Conservation (phyloP, 371 early-diverging fungal species). For the Mortierella sp. region DNA sequence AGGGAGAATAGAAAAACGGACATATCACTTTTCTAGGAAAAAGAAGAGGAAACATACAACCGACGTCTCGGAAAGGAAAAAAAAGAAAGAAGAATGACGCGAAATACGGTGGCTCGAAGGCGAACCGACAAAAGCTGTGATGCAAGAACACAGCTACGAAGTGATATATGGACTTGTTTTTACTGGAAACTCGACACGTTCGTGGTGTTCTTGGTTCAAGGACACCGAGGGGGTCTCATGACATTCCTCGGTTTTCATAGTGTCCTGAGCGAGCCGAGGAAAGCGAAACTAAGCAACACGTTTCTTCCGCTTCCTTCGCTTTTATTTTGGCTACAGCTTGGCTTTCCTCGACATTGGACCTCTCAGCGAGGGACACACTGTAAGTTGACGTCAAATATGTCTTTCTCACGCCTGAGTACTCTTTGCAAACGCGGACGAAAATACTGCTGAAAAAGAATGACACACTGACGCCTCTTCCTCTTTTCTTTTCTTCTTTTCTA, state of each 20-base stretch:
- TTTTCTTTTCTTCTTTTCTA: constrained; percentile 30
- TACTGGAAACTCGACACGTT: neutral
- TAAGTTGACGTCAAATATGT: constrained; percentile 57
- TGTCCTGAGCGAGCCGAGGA: neutral
- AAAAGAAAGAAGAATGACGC: neutral
- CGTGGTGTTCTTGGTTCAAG: neutral
- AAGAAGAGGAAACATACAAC: neutral
- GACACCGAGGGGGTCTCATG: neutral
- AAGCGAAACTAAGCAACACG: neutral
- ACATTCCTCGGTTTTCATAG: neutral
- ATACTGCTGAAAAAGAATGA: neutral
- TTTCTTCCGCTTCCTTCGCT: no score
- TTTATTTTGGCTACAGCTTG: constrained; percentile 33
- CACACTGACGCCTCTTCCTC: neutral
- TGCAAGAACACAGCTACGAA: neutral
- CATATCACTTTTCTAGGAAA: neutral
- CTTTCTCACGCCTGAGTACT: neutral
- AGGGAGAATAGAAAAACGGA: neutral
- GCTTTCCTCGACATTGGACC: constrained; percentile 87
- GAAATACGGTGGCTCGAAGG: neutral
- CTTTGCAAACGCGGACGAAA: neutral
- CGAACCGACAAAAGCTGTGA: neutral
- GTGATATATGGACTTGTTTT: neutral
- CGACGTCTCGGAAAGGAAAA: neutral
- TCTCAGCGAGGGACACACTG: constrained; percentile 84